Evolutionary conservation across 352 stramenopile genomes (phyloP), one percentile per base, ranked within the genome.

Genomic region (Blastocystis sp.): DNA sequence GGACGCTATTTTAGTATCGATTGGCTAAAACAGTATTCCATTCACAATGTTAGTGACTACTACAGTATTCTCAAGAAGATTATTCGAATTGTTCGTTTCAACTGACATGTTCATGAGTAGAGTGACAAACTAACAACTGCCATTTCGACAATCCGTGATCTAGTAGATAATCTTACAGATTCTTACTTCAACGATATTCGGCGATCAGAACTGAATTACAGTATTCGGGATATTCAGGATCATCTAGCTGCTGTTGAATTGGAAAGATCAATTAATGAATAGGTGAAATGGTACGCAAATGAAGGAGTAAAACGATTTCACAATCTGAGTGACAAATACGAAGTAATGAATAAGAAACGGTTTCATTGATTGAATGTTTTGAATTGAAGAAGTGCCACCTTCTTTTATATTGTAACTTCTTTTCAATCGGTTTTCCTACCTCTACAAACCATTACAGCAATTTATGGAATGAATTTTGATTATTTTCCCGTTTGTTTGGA

Each of bases 401-500:
- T 83, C 16, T 24, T 83, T 27, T 83, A 83, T 42, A 83, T 83
- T 42, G 42, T 87, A n/a, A 87, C 77, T n/a, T 42, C 61, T 7
- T 78, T 87, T 42, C 77, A 87, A 21, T 58, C 77, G 9, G 39
- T 87, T 4, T 87, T 87, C 29, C 77, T 87, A 3, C 77, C 77
- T 2, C 27, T 87, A 32, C 77, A 87, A 42, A 78, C 65, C 19
- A 37, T 87, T 1, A 87, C 77, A 16, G 77, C 77, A 19, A 61
- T 87, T 51, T 87, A 87, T 42, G 77, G 77, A 46, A 87, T 87
- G 77, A 87, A 87, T 46, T 87, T 87, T 51, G 77, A 87, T 43
- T 52, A 77, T 12, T 75, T 87, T n/a, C 77, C 77, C 11, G 77
- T 83, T 39, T 24, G 27, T 19, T 0, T 35, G 16, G 39, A 2